Percentiles rank a stretch among this genome's conserved stretches.
Evolutionary conservation across 345 rosid genomes (phyloP).

Genomic region (Arabidopsis thaliana): TAIR10.1 NC_003076.8:22556501-22557000

Average conservation of each 20-base stretch:
- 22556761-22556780: constrained; percentile 82
- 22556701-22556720: constrained; percentile 64
- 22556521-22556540: constrained; percentile 64
- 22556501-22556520: constrained; percentile 64
- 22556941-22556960: constrained; percentile 57
- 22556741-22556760: constrained; percentile 70
- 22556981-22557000: constrained; percentile 59
- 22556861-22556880: constrained; percentile 41
- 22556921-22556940: too few relatives aligned
- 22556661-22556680: constrained; percentile 62
- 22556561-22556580: constrained; percentile 53
- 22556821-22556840: constrained; percentile 74
- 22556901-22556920: too few relatives aligned
- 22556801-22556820: constrained; percentile 73
- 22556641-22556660: constrained; percentile 73
- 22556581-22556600: constrained; percentile 32
- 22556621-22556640: constrained; percentile 60
- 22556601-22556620: constrained; percentile 70
- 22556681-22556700: constrained; percentile 70
- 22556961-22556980: constrained; percentile 78
- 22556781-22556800: constrained; percentile 55
- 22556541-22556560: constrained; percentile 64
- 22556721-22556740: constrained; percentile 68
- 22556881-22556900: too few relatives aligned
- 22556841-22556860: constrained; percentile 73